Evolutionary conservation across 306 rosid species (phyloP), one percentile per base, ranked within the genome.

Genomic region (Albizia julibrissin): DNA sequence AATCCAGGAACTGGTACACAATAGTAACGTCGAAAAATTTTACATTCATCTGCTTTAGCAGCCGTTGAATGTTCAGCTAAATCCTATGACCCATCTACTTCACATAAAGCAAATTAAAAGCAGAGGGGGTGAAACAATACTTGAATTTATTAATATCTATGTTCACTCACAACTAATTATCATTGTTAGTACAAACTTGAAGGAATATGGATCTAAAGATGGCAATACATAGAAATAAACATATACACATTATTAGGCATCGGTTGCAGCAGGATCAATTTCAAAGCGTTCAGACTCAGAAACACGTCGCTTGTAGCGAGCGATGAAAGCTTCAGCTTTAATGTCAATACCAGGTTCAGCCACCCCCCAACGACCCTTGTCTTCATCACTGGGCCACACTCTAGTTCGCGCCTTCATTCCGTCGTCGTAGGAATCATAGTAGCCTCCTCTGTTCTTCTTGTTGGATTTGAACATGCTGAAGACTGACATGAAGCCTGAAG

Each of bases 311-410:
- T 69, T 85, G 75, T 26, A 82, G 33, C 50, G 44, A 68, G 37
- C 79, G 70, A 94, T 91, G 85, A 85, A 91, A 54, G 40, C 83
- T 8, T 82, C 84, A 21, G 97, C 95, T 72, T 80, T 91, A 24
- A 50, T 62, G 82, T 94, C 89, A 65, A 94, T 90, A 19, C 72
- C 86, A 34, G 88, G 98, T 27, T 89, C 95, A 21, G 93, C 97
- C 1, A 84, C 88, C 12, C 91, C 87, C 76, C 80, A 86, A 12
- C 61, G 76, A 0, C 72, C 88, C 83, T 37, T 81, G 87, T 94
- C 98, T 10, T 79, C 86, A 49, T 92, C 93, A 37, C 96, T 92
- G 0, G 91, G 93, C 91, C 91, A 89, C 42, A 85, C 87, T 84
- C 54, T 87, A 4, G 14, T 44, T 1, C 75, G 6, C 1, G 76